Base-by-base conservation (phyloP, 2,329 filamentous ascomycete species). In the Cytospora leucostoma region DNA sequence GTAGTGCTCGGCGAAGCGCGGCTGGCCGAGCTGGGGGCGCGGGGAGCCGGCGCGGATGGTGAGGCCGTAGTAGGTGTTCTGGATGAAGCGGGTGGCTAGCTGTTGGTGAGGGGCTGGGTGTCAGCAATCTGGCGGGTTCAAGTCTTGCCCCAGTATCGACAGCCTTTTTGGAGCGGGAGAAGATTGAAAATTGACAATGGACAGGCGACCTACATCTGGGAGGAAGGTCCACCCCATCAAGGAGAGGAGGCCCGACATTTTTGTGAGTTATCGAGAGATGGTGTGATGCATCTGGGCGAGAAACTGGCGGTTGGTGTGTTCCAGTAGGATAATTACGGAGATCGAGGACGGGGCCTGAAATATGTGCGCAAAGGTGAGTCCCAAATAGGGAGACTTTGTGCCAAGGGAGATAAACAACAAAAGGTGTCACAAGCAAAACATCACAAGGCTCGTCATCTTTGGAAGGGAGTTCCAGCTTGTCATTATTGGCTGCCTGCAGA, bases 31-130 rank as follows among this genome's bases (percentile, higher is more conserved):
- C 63, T 78, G 85, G 1, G 90, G 94, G 65, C 90, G 91, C 15
- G 91, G 90, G 66, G 93, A 88, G 72, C 95, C 95, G 54, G 93
- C 95, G 68, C 93, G 92, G 74, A 97, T 94, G 61, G 91, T 91
- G 69, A 98, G 78, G 71, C 88, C 84, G 79, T 98, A 99, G 79
- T 93, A 95, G 69, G 96, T 80, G 66, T 84, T 83, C 75, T 98
- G 94, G 7, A 90, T 74, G 79, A 89, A 91, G 67, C 86, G 85
- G 44, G 92, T 93, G 56, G 88, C 89, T 70, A 94, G 85, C 91
- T 96, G 67, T 55, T 10, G 47, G 32, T 17, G 17, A 32, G n/a
- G 27, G 13, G 17, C 2, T 4, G 21, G 19, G 21, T 33, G 62
- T 66, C 44, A 66, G 66, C 44, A 66, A 65, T 52, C n/a, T 1